phyloP scores from a whole-genome alignment of 2,329 filamentous ascomycete species.

The Stemphylium vesicarium region DNA sequence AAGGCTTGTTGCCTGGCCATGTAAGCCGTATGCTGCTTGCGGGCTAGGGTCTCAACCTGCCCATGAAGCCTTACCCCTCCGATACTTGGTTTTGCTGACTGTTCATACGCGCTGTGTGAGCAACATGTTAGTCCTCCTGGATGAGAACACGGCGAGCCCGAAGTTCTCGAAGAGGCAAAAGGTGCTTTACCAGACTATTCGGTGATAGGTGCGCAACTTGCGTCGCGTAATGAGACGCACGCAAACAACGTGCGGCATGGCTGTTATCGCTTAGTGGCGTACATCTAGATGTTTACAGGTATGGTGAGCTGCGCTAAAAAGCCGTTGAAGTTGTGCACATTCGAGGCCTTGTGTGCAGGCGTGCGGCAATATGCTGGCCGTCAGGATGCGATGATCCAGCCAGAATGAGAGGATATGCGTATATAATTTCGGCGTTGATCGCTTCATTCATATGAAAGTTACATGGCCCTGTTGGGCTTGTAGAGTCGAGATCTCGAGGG shows the following conservation, averaged over 20 bases:
- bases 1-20: not conserved
- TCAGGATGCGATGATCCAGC: not conserved
- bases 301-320: no score
- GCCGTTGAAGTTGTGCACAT: no score
- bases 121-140: not conserved
- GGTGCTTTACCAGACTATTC: no score
- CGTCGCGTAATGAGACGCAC: no score
- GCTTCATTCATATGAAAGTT: not conserved
- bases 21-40: constrained; percentile 11
- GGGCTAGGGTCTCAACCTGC: not conserved
- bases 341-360: no score
- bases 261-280: no score
- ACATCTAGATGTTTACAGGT: no score
- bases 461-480: not conserved
- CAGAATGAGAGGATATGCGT: not conserved
- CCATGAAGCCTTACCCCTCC: not conserved
- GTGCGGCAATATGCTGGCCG: not conserved
- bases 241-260: no score
- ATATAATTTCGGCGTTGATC: not conserved
- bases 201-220: no score
- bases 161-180: no score
- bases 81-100: not conserved
- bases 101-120: not conserved
- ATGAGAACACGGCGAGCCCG: no score
- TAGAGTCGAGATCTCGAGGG: not conserved